A percentile compares a stretch with the other conserved stretches of the same genome.
These are phyloP conservation scores for Pulicaria dysenterica DNA, from an alignment of 129 eudicot genomes.

Conservation along the genomic window DNA sequence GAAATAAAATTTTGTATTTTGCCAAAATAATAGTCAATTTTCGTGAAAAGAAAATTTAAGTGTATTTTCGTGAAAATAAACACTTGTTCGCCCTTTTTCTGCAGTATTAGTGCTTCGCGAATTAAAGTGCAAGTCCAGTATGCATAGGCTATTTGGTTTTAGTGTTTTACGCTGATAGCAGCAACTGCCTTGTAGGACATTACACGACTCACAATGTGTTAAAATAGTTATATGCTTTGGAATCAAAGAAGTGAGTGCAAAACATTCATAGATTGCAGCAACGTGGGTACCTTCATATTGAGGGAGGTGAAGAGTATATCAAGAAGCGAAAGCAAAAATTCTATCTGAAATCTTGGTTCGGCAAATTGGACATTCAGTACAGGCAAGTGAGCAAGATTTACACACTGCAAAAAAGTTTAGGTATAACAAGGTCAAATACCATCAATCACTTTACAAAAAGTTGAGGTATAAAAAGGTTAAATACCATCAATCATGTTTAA, in stretches of 20 bases:
- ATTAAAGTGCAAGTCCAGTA: neutral
- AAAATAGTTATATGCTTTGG: neutral
- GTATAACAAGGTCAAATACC: conserved; percentile 28
- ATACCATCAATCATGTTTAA: conserved; percentile 10
- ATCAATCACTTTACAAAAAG: neutral
- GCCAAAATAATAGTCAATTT: too few species aligned
- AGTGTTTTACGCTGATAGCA: neutral
- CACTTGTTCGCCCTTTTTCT: too few species aligned
- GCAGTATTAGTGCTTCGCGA: too few species aligned
- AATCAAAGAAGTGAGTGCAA: neutral
- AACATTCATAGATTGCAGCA: neutral
- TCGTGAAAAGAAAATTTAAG: too few species aligned
- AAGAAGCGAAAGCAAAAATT: conserved; percentile 87
- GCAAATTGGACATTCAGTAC: conserved; percentile 96
- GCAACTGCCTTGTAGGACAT: too few species aligned
- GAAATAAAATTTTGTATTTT: too few species aligned
- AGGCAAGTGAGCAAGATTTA: conserved; percentile 94
- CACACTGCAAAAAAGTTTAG: conserved; percentile 65
- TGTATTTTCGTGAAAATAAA: too few species aligned
- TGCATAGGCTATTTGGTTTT: neutral
- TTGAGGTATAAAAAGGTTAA: conserved; percentile 17
- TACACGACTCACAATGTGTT: conserved; percentile 7
- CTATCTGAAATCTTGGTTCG: conserved; percentile 91
- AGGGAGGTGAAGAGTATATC: conserved; percentile 46
- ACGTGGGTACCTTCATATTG: conserved; percentile 46